Evolutionary conservation across 163 green algal species (phyloP).

Genomic region (Prototheca wickerhamii): DNA sequence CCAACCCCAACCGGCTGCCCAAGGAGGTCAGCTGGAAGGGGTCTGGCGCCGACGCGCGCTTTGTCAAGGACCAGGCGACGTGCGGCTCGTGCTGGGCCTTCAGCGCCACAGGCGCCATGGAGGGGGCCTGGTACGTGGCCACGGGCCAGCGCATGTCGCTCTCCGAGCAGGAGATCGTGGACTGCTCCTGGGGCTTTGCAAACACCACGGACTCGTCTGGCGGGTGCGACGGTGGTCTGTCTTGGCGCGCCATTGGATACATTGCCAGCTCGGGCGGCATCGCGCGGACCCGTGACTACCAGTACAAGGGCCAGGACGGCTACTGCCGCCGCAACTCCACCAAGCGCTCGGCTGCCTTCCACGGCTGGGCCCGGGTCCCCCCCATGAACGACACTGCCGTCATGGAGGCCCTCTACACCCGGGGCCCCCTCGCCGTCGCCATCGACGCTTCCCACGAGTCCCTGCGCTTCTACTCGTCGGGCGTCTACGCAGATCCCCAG

Average conservation of each 20-base stretch:
- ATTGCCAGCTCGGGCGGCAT: slow-evolving; percentile 44
- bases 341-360: slow-evolving; percentile 19
- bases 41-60: slow-evolving; percentile 40
- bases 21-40: slow-evolving; percentile 49
- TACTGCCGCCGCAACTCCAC: slow-evolving; percentile 32
- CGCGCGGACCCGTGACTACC: slow-evolving; percentile 37
- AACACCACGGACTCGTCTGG: neutral
- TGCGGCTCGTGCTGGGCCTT: slow-evolving; percentile 71
- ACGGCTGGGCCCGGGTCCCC: slow-evolving; percentile 47
- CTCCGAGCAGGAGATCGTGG: slow-evolving; percentile 72
- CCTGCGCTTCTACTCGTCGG: slow-evolving; percentile 37
- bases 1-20: slow-evolving; percentile 29
- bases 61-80: slow-evolving; percentile 53
- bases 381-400: slow-evolving; percentile 43
- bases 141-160: slow-evolving; percentile 40
- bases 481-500: slow-evolving; percentile 20
- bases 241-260: slow-evolving; percentile 41
- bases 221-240: slow-evolving; percentile 44
- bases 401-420: slow-evolving; percentile 54
- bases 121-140: slow-evolving; percentile 50
- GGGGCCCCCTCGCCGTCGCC: slow-evolving; percentile 51
- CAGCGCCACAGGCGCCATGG: slow-evolving; percentile 43
- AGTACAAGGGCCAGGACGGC: slow-evolving; percentile 41
- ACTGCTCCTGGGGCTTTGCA: slow-evolving; percentile 62
- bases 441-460: slow-evolving; percentile 45